These are phyloP conservation scores for Oemleria cerasiformis DNA, from an alignment of 306 rosid genomes.

Conservation along the genomic window DNA sequence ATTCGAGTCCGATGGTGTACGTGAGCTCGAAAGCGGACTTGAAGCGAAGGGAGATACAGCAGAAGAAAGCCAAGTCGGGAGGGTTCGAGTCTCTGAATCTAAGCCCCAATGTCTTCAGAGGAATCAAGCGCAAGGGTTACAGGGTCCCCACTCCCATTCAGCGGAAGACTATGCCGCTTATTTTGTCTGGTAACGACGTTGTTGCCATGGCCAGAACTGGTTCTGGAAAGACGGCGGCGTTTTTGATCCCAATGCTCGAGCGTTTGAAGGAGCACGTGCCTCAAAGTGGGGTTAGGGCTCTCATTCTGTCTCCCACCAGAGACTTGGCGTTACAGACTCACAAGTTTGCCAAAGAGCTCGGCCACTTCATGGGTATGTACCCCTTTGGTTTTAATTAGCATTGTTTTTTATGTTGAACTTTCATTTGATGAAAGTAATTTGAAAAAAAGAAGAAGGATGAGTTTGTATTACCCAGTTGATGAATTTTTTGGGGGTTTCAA, in stretches of 20 bases:
- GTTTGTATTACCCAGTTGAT: background rate
- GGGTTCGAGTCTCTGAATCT: constrained; percentile 83
- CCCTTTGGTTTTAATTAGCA: background rate
- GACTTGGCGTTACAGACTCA: constrained; percentile 89
- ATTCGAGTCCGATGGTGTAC: background rate
- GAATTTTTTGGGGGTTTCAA: background rate
- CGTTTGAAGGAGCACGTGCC: constrained; percentile 73
- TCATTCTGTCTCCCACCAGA: constrained; percentile 77
- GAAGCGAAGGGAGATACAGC: constrained; percentile 41
- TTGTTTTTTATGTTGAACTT: background rate
- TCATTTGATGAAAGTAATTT: background rate
- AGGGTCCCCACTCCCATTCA: constrained; percentile 90
- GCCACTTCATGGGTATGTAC: constrained; percentile 57
- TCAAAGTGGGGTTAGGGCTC: constrained; percentile 80
- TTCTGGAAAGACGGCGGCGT: constrained; percentile 95
- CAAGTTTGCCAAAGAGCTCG: constrained; percentile 79
- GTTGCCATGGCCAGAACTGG: constrained; percentile 99
- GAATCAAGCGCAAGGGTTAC: constrained; percentile 82
- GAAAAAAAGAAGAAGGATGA: background rate
- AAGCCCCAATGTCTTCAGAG: constrained; percentile 54
- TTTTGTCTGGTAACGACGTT: constrained; percentile 77
- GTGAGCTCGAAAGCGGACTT: constrained; percentile 55
- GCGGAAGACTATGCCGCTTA: constrained; percentile 90
- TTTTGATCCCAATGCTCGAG: constrained; percentile 83
- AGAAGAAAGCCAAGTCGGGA: constrained; percentile 70